Percentiles rank a stretch among this genome's conserved stretches.
Evolutionary conservation across 257 asterid species (phyloP).

Genomic region (Solanum sitiens): DNA sequence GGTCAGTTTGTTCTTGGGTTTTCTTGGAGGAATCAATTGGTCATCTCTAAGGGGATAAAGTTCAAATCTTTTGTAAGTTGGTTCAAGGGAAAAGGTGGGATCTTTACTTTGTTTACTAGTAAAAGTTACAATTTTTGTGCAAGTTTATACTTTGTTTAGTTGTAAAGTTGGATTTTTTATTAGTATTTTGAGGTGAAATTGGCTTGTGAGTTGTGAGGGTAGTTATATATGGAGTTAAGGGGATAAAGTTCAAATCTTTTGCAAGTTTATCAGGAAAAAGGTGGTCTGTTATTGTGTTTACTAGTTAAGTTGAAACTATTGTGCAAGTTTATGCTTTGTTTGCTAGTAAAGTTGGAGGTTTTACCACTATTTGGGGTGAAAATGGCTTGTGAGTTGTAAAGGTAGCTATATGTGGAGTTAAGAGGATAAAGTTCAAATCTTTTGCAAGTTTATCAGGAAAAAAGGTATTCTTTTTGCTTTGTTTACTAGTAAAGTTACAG

Average conservation of each 20-base stretch:
- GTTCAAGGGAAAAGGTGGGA: neutral
- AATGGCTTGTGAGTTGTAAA: conserved; percentile 44
- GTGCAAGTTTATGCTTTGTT: neutral
- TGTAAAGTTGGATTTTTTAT: neutral
- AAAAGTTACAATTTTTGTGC: neutral
- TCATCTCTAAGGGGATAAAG: neutral
- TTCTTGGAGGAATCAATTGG: neutral
- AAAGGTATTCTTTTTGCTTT: neutral
- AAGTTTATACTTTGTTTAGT: neutral
- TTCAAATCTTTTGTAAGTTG: neutral
- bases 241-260: neutral
- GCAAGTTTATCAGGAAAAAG: neutral
- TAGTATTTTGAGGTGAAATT: conserved; percentile 23
- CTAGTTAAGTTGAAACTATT: neutral
- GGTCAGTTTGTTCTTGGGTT: neutral
- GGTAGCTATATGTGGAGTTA: conserved; percentile 50
- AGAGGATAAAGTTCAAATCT: neutral
- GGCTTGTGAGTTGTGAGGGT: conserved; percentile 36
- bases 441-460: neutral
- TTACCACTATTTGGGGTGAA: conserved; percentile 10
- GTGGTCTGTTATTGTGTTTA: neutral
- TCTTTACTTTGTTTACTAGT: neutral
- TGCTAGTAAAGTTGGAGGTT: neutral
- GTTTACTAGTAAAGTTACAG: neutral
- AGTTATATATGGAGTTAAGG: conserved; percentile 44